Base-by-base conservation (phyloP, 2,329 filamentous ascomycete genomes). In the Knoxdaviesia capensis region DNA sequence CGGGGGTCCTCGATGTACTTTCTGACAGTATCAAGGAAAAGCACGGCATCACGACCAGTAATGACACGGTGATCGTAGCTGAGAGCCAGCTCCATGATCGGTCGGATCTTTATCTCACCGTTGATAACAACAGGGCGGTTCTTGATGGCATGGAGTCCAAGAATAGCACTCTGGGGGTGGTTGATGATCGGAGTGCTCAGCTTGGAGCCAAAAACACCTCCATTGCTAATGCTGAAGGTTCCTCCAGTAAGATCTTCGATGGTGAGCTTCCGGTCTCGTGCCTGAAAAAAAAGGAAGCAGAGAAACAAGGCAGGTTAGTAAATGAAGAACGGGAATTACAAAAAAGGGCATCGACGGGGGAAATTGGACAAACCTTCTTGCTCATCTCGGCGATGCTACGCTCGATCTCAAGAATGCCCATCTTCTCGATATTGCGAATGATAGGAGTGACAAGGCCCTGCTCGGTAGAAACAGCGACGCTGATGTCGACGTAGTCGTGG, bases 181-280 rank as follows among this genome's bases (percentile, higher is more conserved):
- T 98, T 98, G 68, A 98, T 96, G 58, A 98, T 96, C 7, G 90
- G 90, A 0, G 90, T 98, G 41, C 90, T 90, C 82, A 94, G 92
- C 45, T 96, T 69, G 9, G 88, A 94, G 45, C 90, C 90, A 54
- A 98, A 98, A 41, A 98, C 88, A 51, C 90, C 90, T 45, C 90
- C 81, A 59, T 94, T 96, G 69, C 82, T 90, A 66, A 94, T 94
- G 47, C 90, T 96, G 62, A 94, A 98, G 34, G 88, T 94, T 49
- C 90, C 90, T 46, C 90, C 90, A 46, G 90, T 90, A 86, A 98
- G 94, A 58, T 98, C 90, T 65, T 98, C 90, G 53, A 98, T 94
- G 3, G 90, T 96, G 50, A 98, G 73, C 66, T 96, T 96, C 60
- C 81, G 80, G 56, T 94, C 87, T 48, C 90, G 83, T 48, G 90